Conservation (phyloP, 352 stramenopile species). For the Globisporangium sylvaticum region DNA sequence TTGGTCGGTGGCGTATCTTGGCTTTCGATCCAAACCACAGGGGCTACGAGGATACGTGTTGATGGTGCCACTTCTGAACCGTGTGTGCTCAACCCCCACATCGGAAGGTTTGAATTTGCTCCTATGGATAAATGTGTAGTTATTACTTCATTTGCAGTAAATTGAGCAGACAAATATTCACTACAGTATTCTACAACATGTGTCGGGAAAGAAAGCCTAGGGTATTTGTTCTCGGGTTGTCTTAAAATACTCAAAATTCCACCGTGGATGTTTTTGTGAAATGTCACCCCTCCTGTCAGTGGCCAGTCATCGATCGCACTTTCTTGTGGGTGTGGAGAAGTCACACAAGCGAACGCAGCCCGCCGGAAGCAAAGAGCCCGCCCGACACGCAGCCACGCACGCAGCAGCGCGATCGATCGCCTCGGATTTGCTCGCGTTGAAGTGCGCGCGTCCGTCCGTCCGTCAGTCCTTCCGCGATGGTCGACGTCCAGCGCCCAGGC, state of each 20-base stretch:
- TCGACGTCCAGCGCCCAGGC: constrained; percentile 29
- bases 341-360: constrained; percentile 9
- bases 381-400: neutral
- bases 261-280: neutral
- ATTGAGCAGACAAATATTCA: too few species aligned
- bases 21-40: too few species aligned
- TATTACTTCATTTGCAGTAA: too few species aligned
- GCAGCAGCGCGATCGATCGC: neutral
- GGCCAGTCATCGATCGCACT: constrained; percentile 9
- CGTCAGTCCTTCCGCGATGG: constrained; percentile 14
- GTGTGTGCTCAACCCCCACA: too few species aligned
- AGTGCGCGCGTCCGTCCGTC: neutral
- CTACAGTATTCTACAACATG: too few species aligned
- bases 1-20: too few species aligned
- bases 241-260: neutral
- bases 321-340: constrained; percentile 10
- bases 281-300: neutral
- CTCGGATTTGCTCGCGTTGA: constrained; percentile 9
- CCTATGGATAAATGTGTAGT: too few species aligned
- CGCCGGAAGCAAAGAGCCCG: neutral
- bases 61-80: too few species aligned
- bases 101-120: too few species aligned
- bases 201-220: too few species aligned
- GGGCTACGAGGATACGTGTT: too few species aligned
- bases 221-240: neutral